Percentiles rank a stretch among this genome's conserved stretches.
Evolutionary conservation across 2,329 filamentous ascomycete genomes (phyloP).

Genomic region (Trichophyton benhamiae): DNA sequence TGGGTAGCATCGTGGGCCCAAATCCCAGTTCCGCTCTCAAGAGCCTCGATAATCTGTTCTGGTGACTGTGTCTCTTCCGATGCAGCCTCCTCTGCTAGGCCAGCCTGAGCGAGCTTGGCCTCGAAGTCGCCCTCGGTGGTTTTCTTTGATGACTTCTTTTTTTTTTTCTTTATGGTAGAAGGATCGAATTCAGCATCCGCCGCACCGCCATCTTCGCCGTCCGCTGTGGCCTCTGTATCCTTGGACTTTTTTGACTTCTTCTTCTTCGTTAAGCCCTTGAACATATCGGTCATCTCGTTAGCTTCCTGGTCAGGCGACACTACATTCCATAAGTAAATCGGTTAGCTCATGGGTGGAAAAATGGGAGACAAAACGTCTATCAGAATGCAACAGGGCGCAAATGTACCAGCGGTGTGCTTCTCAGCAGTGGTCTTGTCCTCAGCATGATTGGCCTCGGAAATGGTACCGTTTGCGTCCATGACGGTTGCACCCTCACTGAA

Average conservation of each 20-base stretch:
- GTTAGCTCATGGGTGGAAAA: conserved; percentile 28
- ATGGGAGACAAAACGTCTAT: background rate
- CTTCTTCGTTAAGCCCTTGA: conserved; percentile 61
- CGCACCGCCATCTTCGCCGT: conserved; percentile 38
- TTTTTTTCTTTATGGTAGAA: conserved; percentile 71
- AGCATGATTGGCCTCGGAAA: conserved; percentile 58
- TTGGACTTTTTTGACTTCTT: conserved; percentile 54
- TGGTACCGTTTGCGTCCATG: conserved; percentile 78
- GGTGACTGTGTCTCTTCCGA: conserved; percentile 45
- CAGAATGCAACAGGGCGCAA: background rate
- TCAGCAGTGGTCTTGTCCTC: conserved; percentile 70
- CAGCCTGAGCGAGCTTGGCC: conserved; percentile 51
- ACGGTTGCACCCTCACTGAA: conserved; percentile 81
- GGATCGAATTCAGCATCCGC: conserved; percentile 52
- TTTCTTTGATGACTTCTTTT: conserved; percentile 53
- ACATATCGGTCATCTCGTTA: conserved; percentile 54
- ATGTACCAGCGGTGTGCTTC: conserved; percentile 60
- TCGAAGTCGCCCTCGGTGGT: conserved; percentile 52
- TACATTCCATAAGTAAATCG: conserved; percentile 40
- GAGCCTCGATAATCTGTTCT: conserved; percentile 51
- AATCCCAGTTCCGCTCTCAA: conserved; percentile 78
- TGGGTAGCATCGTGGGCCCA: conserved; percentile 72
- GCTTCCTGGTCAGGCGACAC: conserved; percentile 41
- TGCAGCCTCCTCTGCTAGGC: conserved; percentile 46
- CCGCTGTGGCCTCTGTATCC: conserved; percentile 41